Base-by-base conservation (phyloP, 1,284 basidiomycete species). In the Chondrostereum purpureum region DNA sequence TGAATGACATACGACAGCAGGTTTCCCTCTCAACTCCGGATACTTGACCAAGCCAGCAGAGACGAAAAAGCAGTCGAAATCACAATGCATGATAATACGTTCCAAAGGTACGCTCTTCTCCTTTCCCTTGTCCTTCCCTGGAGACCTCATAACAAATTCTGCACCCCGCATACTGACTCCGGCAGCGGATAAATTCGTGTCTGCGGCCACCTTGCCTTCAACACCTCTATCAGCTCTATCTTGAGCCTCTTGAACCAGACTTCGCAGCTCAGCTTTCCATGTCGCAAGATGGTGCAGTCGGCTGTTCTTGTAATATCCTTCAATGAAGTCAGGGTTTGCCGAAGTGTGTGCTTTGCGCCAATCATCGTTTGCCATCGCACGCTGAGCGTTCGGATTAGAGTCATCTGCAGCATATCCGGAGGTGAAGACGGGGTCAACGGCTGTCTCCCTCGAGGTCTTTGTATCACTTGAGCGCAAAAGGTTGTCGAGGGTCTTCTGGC, bases 31-130 rank as follows among this genome's bases (percentile, higher is more conserved):
- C 34, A 95, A 63, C 48, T 94, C 75, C 0, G 90, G 89, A 0
- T 89, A 70, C 44, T 74, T 78, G 2, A 88, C 71, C 39, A 95
- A 63, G 0, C 92, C 90, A n/a, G 85, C 92, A 1, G 88, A 83
- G 10, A 97, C 93, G 58, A 99, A 99, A 72, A 98, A 99, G 57
- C 87, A 92, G 60, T 99, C 95, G 57, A 99, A 98, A 63, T 97
- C 93, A 57, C 91, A 90, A 57, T 97, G 93, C 78, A 96, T 87
- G 55, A 95, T 87, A 13, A 90, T 78, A 11, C 78, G 73, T 39
- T 84, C 77, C 23, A 65, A 63, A 5, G 55, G 57, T 18, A 62
- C 59, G 1, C 51, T 39, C 16, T 51, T 39, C 6, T 63, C 65
- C 41, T 60, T 66, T 35, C 64, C 75, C 47, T 70, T 74, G 21